Evolutionary conservation across 176 grass and related monocot species (phyloP).

Genomic region (Microstegium vimineum): DNA sequence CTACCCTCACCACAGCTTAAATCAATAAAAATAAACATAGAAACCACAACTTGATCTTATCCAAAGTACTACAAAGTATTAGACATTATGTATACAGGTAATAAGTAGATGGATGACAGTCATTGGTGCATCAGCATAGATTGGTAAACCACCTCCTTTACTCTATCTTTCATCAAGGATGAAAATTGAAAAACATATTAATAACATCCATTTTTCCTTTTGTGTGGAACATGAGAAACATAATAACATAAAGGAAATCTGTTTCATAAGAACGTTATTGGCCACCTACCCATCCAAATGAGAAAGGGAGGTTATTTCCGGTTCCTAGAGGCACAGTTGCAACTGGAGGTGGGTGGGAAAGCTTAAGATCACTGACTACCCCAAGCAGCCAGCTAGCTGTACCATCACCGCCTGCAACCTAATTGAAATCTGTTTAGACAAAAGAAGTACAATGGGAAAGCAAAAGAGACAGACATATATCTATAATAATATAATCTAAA

Average conservation of each 20-base stretch:
- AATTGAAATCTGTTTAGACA: slow-evolving; percentile 33
- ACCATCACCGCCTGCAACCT: slow-evolving; percentile 98
- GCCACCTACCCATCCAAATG: slow-evolving; percentile 82
- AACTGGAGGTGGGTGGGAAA: slow-evolving; percentile 61
- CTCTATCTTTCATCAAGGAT: background rate
- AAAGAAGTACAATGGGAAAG: background rate
- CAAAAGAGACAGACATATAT: background rate
- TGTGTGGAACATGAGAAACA: background rate
- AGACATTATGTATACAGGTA: background rate
- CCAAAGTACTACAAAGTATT: slow-evolving; percentile 6
- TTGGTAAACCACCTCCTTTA: background rate
- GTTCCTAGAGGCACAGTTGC: slow-evolving; percentile 93
- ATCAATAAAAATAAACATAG: background rate
- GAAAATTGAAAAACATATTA: background rate
- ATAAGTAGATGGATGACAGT: background rate
- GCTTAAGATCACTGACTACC: slow-evolving; percentile 88
- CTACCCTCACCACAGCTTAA: background rate
- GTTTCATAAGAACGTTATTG: slow-evolving; percentile 9
- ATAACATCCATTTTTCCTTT: background rate
- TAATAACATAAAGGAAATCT: background rate
- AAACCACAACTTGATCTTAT: background rate
- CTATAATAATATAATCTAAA: slow-evolving; percentile 15
- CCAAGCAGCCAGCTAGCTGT: slow-evolving; percentile 97
- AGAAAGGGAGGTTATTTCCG: slow-evolving; percentile 94
- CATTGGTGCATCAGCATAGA: background rate